Percentiles rank a stretch among this genome's conserved stretches.
Evolutionary conservation across 2,329 filamentous ascomycete genomes (phyloP).

Genomic region (Aspergillus luchuensis): DNA sequence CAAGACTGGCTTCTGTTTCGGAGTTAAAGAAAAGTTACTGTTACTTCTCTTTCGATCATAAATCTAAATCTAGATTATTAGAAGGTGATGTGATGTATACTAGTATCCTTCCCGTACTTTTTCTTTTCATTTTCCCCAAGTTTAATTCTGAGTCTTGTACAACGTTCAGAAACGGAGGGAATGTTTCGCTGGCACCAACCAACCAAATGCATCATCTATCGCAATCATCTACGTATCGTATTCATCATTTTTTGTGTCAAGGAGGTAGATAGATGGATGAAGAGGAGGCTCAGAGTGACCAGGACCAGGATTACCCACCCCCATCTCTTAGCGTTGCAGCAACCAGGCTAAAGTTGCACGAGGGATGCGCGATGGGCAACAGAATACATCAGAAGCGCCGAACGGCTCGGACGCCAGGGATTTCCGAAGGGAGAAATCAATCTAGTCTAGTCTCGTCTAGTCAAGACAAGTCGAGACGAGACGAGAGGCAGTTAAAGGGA

Average conservation of each 20-base stretch:
- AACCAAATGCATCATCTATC: not conserved
- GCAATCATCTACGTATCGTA: too few relatives aligned
- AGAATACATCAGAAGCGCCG: not conserved
- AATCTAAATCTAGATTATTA: too few relatives aligned
- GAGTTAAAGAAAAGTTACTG: too few relatives aligned
- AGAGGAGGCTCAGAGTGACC: not conserved
- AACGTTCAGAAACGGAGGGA: not conserved
- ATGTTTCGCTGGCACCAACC: constrained; percentile 9
- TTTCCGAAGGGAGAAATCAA: not conserved
- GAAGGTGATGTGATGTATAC: too few relatives aligned
- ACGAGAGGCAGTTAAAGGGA: not conserved
- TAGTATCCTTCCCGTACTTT: not conserved
- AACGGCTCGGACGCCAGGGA: not conserved
- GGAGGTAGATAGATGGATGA: too few relatives aligned
- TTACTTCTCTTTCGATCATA: too few relatives aligned
- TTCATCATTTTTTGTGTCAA: too few relatives aligned
- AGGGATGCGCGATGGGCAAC: not conserved
- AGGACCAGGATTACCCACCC: not conserved
- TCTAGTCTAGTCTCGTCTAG: too few relatives aligned
- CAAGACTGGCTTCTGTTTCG: not conserved
- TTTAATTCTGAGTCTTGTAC: not conserved
- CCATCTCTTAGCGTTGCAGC: not conserved
- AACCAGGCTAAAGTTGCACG: not conserved
- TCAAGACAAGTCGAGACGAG: too few relatives aligned
- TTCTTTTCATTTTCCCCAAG: not conserved